Evolutionary conservation across 129 eudicot species (phyloP), one percentile per base, ranked within the genome.

Genomic region (Flaveria ramosissima): DNA sequence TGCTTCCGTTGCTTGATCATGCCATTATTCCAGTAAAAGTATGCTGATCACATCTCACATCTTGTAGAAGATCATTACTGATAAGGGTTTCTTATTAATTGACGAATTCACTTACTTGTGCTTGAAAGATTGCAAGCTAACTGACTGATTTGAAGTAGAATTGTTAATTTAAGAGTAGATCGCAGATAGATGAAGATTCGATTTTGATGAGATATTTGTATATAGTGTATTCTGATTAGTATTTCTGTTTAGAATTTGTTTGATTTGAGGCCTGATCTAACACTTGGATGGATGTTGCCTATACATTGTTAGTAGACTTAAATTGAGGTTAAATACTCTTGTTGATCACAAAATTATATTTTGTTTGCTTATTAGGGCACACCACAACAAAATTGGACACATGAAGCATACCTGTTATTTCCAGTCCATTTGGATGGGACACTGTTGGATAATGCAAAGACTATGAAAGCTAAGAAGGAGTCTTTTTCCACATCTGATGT

Each of bases 351-450:
- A 59, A 19, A 19, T 69, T 23, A 12, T n/a, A 12, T 68, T 77
- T 55, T 55, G 12, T 59, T 76, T 36, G 26, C 62, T 70, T 75
- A 88, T 48, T 72, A 93, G 98, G 81, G 86, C 70, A 50, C 95
- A 71, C 96, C 84, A 63, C 92, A 90, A 70, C 95, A 87, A 75
- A 85, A 79, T 20, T 84, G 92, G 97, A 93, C 85, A 36, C 92
- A 93, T 73, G 98, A 93, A 82, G 98, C 98, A 51, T 93, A 90
- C 84, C 72, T 93, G 81, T 73, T 93, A 48, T 93, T 93, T 85
- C 98, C 98, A 0, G 96, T 90, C 55, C 98, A 93, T 80, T 57
- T 93, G 91, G 98, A 90, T 48, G 98, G 97, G 69, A 93, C 98
- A 50, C 76, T 93, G 73, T 80, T 87, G 84, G 98, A 93, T 84